phyloP scores from a whole-genome alignment of 2,329 filamentous ascomycete species.

The Cercospora sp. region DNA sequence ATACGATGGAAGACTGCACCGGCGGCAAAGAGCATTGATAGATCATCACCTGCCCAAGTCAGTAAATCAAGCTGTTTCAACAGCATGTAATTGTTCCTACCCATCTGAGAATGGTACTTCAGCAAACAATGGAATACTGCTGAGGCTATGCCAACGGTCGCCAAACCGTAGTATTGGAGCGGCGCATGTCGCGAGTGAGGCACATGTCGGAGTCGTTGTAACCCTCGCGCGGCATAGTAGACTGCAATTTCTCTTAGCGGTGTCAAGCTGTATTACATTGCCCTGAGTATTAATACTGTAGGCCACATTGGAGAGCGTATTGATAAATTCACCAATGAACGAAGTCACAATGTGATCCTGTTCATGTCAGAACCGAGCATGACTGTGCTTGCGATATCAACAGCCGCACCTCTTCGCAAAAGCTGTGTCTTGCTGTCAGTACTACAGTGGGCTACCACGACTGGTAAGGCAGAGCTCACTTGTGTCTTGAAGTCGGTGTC shows the following conservation, averaged over 20 bases:
- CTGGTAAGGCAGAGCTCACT: not conserved
- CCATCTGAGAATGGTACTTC: constrained; percentile 4
- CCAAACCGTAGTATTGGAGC: not conserved
- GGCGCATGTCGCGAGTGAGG: not conserved
- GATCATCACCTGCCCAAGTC: not conserved
- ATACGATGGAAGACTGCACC: constrained; percentile 2
- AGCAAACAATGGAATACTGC: not conserved
- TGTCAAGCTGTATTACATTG: not conserved
- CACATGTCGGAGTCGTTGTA: constrained; percentile 1
- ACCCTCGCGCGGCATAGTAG: not conserved
- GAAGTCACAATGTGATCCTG: not conserved
- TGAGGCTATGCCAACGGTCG: not conserved
- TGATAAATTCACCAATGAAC: not conserved
- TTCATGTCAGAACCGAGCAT: not conserved
- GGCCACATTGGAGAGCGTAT: not conserved
- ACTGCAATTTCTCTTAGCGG: not conserved
- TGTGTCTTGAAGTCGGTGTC: not conserved
- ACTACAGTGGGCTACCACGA: not conserved
- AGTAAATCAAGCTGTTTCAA: not conserved
- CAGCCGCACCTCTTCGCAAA: constrained; percentile 1
- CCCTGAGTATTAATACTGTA: not conserved
- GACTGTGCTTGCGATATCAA: not conserved
- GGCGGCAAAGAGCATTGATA: constrained; percentile 2
- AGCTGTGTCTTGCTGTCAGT: not conserved
- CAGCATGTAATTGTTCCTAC: not conserved